Conservation (phyloP, 2,329 filamentous ascomycete species). For the Furcasterigmium furcatum region DNA sequence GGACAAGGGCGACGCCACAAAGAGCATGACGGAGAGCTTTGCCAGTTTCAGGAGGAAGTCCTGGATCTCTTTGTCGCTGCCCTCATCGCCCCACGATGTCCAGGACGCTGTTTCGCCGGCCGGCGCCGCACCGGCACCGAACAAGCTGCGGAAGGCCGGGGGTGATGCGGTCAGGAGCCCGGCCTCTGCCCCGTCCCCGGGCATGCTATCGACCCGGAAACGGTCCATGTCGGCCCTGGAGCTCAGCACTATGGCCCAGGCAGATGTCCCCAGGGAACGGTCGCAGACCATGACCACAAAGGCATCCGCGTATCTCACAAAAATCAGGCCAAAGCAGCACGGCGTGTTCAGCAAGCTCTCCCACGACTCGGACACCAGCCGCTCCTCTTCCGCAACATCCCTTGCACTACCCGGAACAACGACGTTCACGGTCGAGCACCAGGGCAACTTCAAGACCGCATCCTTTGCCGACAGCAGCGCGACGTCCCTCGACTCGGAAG, state of each 20-base stretch:
- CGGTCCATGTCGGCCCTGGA: constrained; percentile 23
- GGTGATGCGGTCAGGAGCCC: constrained; percentile 17
- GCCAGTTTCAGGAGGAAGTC: constrained; percentile 47
- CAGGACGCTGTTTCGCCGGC: no score
- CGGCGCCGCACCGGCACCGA: no score
- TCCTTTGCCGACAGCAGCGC: constrained; percentile 33
- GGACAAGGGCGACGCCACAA: constrained; percentile 15
- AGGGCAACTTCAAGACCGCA: constrained; percentile 30
- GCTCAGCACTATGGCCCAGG: constrained; percentile 23
- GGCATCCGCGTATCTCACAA: constrained; percentile 38
- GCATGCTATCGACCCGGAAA: constrained; percentile 22
- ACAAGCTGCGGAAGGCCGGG: neutral
- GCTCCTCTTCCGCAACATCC: constrained; percentile 44
- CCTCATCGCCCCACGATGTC: constrained; percentile 37
- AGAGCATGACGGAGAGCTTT: constrained; percentile 41
- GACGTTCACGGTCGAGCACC: constrained; percentile 18
- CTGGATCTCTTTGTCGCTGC: constrained; percentile 47
- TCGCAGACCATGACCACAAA: no score
- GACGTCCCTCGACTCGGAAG: constrained; percentile 34
- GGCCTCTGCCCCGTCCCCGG: no score
- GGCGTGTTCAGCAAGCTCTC: constrained; percentile 36
- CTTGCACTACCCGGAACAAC: constrained; percentile 35
- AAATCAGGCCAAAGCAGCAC: constrained; percentile 45
- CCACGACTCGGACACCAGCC: constrained; percentile 37
- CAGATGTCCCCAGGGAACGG: constrained; percentile 28